These are phyloP conservation scores for Trichoderma harzianum DNA, from an alignment of 2,329 filamentous ascomycete species.

Conservation along the genomic window DNA sequence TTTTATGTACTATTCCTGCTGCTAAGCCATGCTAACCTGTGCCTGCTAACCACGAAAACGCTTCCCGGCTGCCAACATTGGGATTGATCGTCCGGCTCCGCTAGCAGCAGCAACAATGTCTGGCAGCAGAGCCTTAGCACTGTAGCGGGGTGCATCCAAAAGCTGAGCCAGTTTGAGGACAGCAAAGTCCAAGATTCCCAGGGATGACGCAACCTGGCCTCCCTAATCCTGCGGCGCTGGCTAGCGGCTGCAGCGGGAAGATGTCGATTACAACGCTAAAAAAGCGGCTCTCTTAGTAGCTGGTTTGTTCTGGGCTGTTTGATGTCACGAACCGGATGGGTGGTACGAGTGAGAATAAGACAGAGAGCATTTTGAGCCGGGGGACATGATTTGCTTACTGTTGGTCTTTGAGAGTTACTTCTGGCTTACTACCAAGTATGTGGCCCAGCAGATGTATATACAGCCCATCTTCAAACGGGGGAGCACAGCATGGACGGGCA, in stretches of 20 bases:
- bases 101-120: conserved; percentile 7
- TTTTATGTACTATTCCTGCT: not conserved
- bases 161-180: not conserved
- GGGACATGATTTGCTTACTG: not conserved
- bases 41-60: not conserved
- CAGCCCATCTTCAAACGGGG: not conserved
- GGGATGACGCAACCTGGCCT: conserved; percentile 13
- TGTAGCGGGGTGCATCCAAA: not conserved
- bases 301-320: not conserved
- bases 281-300: not conserved
- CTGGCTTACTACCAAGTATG: not conserved
- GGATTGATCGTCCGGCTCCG: not conserved
- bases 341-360: not conserved
- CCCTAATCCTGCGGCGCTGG: not conserved
- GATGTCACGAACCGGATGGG: not conserved
- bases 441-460: not conserved
- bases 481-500: not conserved
- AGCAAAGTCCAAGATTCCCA: not conserved
- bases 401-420: not conserved
- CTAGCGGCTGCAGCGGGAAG: conserved; percentile 14
- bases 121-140: not conserved
- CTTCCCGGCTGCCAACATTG: not conserved
- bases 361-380: too few relatives aligned
- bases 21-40: not conserved
- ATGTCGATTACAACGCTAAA: not conserved